These are phyloP conservation scores for Globisporangium alternatum DNA, from an alignment of 352 stramenopile genomes.

Conservation along the genomic window DNA sequence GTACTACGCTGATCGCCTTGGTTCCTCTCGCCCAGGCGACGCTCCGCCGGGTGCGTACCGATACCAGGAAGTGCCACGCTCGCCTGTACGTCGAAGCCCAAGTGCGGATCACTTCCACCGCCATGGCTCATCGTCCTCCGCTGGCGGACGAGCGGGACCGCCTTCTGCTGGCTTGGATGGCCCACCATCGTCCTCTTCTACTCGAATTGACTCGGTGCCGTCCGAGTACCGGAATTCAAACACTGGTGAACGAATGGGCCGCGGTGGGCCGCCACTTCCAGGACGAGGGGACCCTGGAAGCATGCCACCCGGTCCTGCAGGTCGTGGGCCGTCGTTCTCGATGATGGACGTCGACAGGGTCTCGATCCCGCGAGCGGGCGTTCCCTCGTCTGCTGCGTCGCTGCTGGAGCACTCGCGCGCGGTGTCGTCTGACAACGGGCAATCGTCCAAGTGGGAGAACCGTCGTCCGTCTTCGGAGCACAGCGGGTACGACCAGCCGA, in stretches of 20 bases:
- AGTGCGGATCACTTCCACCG: constrained; percentile 10
- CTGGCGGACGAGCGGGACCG: background rate
- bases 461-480: background rate
- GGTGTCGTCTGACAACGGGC: constrained; percentile 2
- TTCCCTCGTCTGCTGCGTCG: constrained; percentile 1
- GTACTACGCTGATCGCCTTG: constrained; percentile 9
- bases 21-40: background rate
- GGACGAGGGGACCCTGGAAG: background rate
- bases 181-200: background rate
- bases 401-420: constrained; percentile 17
- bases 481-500: constrained; percentile 2
- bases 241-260: background rate
- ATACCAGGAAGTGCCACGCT: constrained; percentile 7
- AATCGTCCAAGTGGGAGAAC: constrained; percentile 6
- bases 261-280: background rate
- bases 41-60: constrained; percentile 3
- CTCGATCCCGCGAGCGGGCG: constrained; percentile 18
- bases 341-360: constrained; percentile 69
- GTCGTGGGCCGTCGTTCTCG: constrained; percentile 38
- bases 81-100: constrained; percentile 1
- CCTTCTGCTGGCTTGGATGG: background rate
- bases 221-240: constrained; percentile 1
- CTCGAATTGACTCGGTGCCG: background rate
- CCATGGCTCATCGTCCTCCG: background rate
- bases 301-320: constrained; percentile 10